phyloP scores from a whole-genome alignment of 805 yeast genomes.

The Wickerhamiella cacticola region DNA sequence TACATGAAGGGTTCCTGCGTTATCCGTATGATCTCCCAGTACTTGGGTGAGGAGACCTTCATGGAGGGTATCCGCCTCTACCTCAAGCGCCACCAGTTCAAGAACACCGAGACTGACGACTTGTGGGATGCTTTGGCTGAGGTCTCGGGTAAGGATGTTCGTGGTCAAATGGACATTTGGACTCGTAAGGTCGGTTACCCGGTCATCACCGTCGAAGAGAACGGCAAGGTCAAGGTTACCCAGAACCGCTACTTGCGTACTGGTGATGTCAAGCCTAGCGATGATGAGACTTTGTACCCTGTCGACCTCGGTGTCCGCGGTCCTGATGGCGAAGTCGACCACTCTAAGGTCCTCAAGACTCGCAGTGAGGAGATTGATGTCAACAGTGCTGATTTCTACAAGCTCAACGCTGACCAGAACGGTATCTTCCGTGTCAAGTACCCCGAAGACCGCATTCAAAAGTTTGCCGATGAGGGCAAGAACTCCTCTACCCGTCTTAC shows the following conservation, averaged over 20 bases:
- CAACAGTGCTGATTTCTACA: constrained; percentile 37
- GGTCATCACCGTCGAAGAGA: constrained; percentile 39
- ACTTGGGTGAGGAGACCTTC: constrained; percentile 56
- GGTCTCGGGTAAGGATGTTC: constrained; percentile 50
- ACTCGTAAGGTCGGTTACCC: constrained; percentile 66
- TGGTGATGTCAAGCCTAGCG: constrained; percentile 49
- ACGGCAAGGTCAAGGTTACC: constrained; percentile 30
- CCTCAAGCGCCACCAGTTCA: constrained; percentile 48
- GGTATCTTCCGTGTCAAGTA: constrained; percentile 52
- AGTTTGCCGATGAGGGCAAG: constrained; percentile 42
- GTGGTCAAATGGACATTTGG: constrained; percentile 55
- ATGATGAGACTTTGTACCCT: constrained; percentile 43
- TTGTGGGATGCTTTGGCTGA: constrained; percentile 57
- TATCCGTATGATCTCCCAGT: constrained; percentile 61
- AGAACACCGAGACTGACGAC: constrained; percentile 63
- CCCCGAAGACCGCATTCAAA: constrained; percentile 38
- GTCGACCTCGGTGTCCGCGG: constrained; percentile 47
- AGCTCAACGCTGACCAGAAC: constrained; percentile 49
- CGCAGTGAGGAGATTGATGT: constrained; percentile 39
- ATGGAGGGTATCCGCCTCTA: constrained; percentile 62
- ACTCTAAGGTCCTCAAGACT: constrained; percentile 39
- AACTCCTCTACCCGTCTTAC: constrained; percentile 39
- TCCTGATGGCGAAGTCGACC: constrained; percentile 46
- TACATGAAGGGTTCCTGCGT: constrained; percentile 72
- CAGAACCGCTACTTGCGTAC: constrained; percentile 54